phyloP scores from a whole-genome alignment of 352 stramenopile species.

The Halophytophthora batemanensis region DNA sequence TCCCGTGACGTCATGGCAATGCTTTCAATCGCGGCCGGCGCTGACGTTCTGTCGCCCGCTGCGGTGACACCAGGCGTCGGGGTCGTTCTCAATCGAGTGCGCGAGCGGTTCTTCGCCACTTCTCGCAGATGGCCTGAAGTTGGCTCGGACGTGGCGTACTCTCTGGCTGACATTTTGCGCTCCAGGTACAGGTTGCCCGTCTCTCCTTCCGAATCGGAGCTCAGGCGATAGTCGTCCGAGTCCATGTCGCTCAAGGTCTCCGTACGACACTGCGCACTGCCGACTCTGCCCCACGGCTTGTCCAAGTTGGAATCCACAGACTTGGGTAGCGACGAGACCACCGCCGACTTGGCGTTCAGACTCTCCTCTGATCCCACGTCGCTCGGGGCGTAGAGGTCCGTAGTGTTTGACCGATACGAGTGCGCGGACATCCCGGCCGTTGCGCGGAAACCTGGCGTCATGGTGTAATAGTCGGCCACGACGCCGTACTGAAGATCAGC shows the following conservation, averaged over 20 bases:
- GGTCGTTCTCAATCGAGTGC: conserved; percentile 6
- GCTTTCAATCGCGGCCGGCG: neutral
- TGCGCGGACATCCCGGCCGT: neutral
- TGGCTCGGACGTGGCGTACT: conserved; percentile 3
- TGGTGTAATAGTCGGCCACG: conserved; percentile 24
- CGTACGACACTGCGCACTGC: conserved; percentile 17
- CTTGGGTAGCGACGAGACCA: neutral
- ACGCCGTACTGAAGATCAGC: conserved; percentile 22
- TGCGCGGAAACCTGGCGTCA: neutral
- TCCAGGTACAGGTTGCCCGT: conserved; percentile 4
- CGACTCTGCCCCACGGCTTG: conserved; percentile 17
- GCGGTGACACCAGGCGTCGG: too few relatives aligned
- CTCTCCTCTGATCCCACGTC: too few relatives aligned
- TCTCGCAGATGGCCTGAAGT: conserved; percentile 3
- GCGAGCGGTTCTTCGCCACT: conserved; percentile 15
- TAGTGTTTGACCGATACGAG: conserved; percentile 5
- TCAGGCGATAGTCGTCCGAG: conserved; percentile 30
- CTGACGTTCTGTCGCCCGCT: too few relatives aligned
- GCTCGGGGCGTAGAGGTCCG: conserved; percentile 11
- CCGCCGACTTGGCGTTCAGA: too few relatives aligned
- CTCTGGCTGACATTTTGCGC: neutral
- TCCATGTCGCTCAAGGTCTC: conserved; percentile 25
- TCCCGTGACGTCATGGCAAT: neutral
- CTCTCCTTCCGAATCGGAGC: conserved; percentile 24
- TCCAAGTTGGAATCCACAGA: conserved; percentile 20